Base-by-base conservation (phyloP, 2,329 filamentous ascomycete genomes). In the Knufia petricola region DNA sequence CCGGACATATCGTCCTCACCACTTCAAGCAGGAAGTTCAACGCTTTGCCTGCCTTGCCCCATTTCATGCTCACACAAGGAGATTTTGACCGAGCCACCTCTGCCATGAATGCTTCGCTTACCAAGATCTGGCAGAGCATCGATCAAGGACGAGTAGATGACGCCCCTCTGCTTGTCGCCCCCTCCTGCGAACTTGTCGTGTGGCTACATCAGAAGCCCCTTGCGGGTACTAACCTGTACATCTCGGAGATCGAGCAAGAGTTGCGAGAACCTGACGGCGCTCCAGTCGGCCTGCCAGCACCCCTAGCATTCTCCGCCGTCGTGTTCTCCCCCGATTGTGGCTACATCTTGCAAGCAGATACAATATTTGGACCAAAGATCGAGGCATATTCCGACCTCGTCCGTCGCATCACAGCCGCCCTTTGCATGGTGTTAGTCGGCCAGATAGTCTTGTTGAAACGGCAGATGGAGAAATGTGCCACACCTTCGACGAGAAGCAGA, bases 1-100 rank as follows among this genome's bases (percentile, higher is more conserved):
- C 84, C 53, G 92, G 92, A 1, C 78, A 81, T 12, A 78, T 92
- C 43, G 70, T 96, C 30, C 70, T 96, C 62, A 86, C 84, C 1
- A 95, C 90, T 0, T 90, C 88, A 41, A 95, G 88, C 64, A 85
- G 95, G 61, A 95, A 94, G 69, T 92, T 92, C 60, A 80, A 84
- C n/a, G 89, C 92, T 37, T 82, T 96, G 49, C 94, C 94, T 63
- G 85, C 82, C 2, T 70, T 96, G 40, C 89, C 92, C 21, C 88
- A 96, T 64, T 75, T 98, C 45, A 74, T 85, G 0, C 76, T 86
- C 13, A 77, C 74, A 4, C 61, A 69, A 19, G 67, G 71, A 49
- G 68, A 71, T 1, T 82, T 78, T 57, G 64, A 60, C 73, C 76
- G 52, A 73, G 79, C 68, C 64, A 82, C 69, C 60, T 69, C 70